Conservation (phyloP, 495 filamentous ascomycete genomes). For the Aspergillus mulundensis region DNA sequence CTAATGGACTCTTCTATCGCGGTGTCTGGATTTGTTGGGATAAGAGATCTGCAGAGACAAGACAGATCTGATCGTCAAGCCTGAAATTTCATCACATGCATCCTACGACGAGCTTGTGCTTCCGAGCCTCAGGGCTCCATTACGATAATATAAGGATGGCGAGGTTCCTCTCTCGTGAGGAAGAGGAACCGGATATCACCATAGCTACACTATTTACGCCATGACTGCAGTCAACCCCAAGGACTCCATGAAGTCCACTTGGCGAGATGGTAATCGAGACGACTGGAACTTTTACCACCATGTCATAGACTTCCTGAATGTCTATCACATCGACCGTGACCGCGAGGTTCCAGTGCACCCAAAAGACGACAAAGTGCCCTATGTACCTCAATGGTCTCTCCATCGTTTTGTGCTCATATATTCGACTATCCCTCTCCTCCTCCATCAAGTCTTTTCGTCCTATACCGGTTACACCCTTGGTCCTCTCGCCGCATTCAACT, state of each 20-base stretch:
- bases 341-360: conserved; percentile 34
- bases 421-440: conserved; percentile 30
- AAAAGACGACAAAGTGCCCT: conserved; percentile 37
- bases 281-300: conserved; percentile 36
- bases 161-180: neutral
- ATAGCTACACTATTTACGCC: conserved; percentile 19
- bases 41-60: conserved; percentile 7
- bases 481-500: conserved; percentile 31
- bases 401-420: conserved; percentile 40
- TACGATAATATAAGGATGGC: conserved; percentile 7
- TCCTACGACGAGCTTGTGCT: neutral
- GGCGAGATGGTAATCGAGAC: conserved; percentile 30
- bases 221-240: conserved; percentile 25
- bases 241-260: conserved; percentile 44
- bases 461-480: conserved; percentile 29
- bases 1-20: neutral
- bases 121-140: conserved; percentile 9
- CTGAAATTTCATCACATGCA: conserved; percentile 9
- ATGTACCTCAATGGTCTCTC: conserved; percentile 36
- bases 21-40: conserved; percentile 9
- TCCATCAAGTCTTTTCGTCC: conserved; percentile 32
- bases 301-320: conserved; percentile 32
- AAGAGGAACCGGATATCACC: neutral
- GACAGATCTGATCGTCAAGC: neutral
- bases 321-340: conserved; percentile 29